Conservation (phyloP, 768 basidiomycete genomes). For the Chalciporus piperatus region DNA sequence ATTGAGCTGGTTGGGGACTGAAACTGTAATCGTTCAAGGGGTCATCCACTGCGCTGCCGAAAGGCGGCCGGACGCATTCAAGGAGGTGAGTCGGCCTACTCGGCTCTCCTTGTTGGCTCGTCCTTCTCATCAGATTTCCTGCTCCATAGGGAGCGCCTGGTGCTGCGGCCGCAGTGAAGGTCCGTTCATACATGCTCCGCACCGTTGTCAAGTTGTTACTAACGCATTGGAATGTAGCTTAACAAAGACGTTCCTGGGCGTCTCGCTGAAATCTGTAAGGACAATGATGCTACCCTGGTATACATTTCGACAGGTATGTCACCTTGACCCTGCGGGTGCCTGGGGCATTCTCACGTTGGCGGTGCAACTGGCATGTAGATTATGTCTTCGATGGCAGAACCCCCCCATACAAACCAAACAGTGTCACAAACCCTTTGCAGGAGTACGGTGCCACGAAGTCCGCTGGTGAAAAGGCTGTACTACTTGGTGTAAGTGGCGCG, state of each 20-base stretch:
- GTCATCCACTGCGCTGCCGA: constrained; percentile 97
- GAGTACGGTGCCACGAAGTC: constrained; percentile 86
- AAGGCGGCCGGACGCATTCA: constrained; percentile 87
- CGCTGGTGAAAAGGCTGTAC: constrained; percentile 79
- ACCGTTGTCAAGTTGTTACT: background rate
- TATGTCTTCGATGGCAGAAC: constrained; percentile 96
- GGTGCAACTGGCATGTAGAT: constrained; percentile 43
- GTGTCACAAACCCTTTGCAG: constrained; percentile 79
- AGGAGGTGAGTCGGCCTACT: constrained; percentile 54
- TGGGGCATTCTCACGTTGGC: constrained; percentile 7
- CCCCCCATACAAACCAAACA: constrained; percentile 80
- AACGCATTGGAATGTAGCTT: constrained; percentile 45
- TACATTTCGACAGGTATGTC: constrained; percentile 87
- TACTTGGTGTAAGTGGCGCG: constrained; percentile 56
- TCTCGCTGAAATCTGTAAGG: constrained; percentile 64
- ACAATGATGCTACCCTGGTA: constrained; percentile 66
- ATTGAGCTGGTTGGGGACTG: constrained; percentile 1
- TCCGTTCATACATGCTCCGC: constrained; percentile 26
- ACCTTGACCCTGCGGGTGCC: background rate
- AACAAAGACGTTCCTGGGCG: constrained; percentile 75
- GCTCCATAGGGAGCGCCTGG: constrained; percentile 42
- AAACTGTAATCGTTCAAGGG: constrained; percentile 42
- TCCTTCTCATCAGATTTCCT: background rate
- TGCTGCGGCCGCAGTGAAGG: constrained; percentile 64
- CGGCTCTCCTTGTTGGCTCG: background rate